Percentiles rank a stretch among this genome's conserved stretches.
Conservation (phyloP, 352 stramenopile genomes). For the Pelagophyceae sp. region DNA sequence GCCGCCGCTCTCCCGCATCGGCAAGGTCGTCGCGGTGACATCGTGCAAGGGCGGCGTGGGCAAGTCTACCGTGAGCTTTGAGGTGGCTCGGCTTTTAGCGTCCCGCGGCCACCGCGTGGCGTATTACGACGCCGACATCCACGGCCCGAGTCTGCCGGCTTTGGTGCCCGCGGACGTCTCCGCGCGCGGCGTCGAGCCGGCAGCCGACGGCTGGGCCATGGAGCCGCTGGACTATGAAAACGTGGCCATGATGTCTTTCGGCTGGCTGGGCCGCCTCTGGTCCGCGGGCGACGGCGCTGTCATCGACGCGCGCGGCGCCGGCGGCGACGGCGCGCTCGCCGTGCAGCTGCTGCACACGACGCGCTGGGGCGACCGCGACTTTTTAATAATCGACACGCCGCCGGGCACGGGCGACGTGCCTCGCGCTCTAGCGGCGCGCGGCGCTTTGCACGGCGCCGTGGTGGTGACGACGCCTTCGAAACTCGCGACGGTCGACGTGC, state of each 20-base stretch:
- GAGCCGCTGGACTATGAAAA: constrained; percentile 41
- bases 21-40: constrained; percentile 23
- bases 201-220: background rate
- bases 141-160: constrained; percentile 93
- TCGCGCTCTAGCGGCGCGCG: constrained; percentile 91
- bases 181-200: background rate
- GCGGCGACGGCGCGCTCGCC: constrained; percentile 90
- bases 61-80: constrained; percentile 97
- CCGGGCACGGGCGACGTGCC: constrained; percentile 98
- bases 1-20: background rate
- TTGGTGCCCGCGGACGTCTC: constrained; percentile 60
- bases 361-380: constrained; percentile 98
- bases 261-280: constrained; percentile 53
- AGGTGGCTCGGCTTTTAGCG: constrained; percentile 80
- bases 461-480: constrained; percentile 97
- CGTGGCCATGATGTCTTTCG: constrained; percentile 59
- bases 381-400: constrained; percentile 93
- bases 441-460: constrained; percentile 92
- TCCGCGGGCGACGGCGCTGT: constrained; percentile 60
- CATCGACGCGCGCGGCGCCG: constrained; percentile 66
- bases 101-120: constrained; percentile 73
- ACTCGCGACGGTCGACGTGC: constrained; percentile 94
- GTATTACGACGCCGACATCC: constrained; percentile 98
- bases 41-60: constrained; percentile 92
- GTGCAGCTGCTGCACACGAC: constrained; percentile 88